These are phyloP conservation scores for Parathielavia hyrcaniae DNA, from an alignment of 495 filamentous ascomycete species.

Conservation along the genomic window DNA sequence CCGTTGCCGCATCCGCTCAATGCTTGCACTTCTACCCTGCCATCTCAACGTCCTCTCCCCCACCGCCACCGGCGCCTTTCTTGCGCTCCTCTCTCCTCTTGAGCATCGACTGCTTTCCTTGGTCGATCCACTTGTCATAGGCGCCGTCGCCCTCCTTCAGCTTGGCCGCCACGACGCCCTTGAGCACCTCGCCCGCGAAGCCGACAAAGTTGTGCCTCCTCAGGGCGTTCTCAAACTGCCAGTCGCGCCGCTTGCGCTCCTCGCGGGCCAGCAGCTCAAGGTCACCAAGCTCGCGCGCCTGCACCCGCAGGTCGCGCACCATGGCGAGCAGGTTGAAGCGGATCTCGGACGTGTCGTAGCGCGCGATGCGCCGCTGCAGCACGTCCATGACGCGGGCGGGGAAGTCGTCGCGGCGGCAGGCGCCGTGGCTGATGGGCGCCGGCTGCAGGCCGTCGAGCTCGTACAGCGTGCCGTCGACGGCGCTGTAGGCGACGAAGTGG, in stretches of 20 bases:
- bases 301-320: slow-evolving; percentile 68
- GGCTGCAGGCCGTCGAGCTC: slow-evolving; percentile 94
- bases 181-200: slow-evolving; percentile 85
- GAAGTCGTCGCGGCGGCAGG: slow-evolving; percentile 62
- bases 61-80: slow-evolving; percentile 31
- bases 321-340: slow-evolving; percentile 94
- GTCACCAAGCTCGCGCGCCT: slow-evolving; percentile 79
- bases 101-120: slow-evolving; percentile 64
- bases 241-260: slow-evolving; percentile 75
- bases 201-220: slow-evolving; percentile 93
- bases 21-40: slow-evolving; percentile 25
- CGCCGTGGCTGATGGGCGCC: slow-evolving; percentile 80
- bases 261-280: slow-evolving; percentile 67
- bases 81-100: slow-evolving; percentile 52
- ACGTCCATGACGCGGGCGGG: slow-evolving; percentile 80
- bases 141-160: slow-evolving; percentile 55
- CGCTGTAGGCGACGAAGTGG: slow-evolving; percentile 95
- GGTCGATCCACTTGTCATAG: slow-evolving; percentile 75
- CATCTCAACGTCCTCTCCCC: slow-evolving; percentile 42
- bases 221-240: slow-evolving; percentile 95
- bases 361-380: slow-evolving; percentile 70
- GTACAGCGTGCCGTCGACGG: slow-evolving; percentile 72
- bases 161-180: slow-evolving; percentile 71
- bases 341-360: slow-evolving; percentile 84
- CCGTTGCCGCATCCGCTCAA: too few species aligned